A percentile compares a stretch with the other conserved stretches of the same genome.
phyloP scores from a whole-genome alignment of 2,329 filamentous ascomycete genomes.

The Alternaria triticimaculans region DNA sequence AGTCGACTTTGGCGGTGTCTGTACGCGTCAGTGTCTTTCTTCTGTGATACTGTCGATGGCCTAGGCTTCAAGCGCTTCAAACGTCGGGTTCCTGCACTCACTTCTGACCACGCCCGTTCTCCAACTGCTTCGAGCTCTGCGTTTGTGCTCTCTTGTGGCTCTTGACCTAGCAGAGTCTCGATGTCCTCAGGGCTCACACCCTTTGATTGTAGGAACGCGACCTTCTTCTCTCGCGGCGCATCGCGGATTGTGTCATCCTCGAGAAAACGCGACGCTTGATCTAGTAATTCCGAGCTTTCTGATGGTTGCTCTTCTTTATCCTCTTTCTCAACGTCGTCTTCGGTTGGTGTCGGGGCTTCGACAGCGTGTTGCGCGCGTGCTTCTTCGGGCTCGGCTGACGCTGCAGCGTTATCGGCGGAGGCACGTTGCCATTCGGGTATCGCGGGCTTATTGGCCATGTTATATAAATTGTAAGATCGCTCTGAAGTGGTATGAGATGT shows the following conservation, averaged over 20 bases:
- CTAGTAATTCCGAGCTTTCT: slow-evolving; percentile 50
- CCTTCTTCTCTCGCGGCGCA: slow-evolving; percentile 74
- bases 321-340: slow-evolving; percentile 8
- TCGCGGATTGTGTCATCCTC: slow-evolving; percentile 74
- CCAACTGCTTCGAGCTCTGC: slow-evolving; percentile 28
- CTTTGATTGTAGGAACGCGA: slow-evolving; percentile 78
- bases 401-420: slow-evolving; percentile 12
- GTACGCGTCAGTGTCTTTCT: slow-evolving; percentile 12
- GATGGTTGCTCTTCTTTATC: slow-evolving; percentile 6
- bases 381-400: slow-evolving; percentile 17
- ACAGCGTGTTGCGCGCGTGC: slow-evolving; percentile 21
- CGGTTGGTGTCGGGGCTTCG: slow-evolving; percentile 20
- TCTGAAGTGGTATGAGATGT: not conserved
- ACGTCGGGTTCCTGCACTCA: slow-evolving; percentile 14
- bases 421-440: slow-evolving; percentile 49
- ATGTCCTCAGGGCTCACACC: slow-evolving; percentile 73
- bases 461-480: not conserved
- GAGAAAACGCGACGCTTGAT: slow-evolving; percentile 78
- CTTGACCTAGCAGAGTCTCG: slow-evolving; percentile 63
- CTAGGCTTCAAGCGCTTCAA: not conserved
- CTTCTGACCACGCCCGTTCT: slow-evolving; percentile 38
- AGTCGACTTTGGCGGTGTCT: slow-evolving; percentile 27
- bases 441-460: slow-evolving; percentile 30
- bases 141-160: slow-evolving; percentile 15
- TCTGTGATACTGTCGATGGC: not conserved